Base-by-base conservation (phyloP, 164 flowering plant species). In the Vitis riparia region DNA sequence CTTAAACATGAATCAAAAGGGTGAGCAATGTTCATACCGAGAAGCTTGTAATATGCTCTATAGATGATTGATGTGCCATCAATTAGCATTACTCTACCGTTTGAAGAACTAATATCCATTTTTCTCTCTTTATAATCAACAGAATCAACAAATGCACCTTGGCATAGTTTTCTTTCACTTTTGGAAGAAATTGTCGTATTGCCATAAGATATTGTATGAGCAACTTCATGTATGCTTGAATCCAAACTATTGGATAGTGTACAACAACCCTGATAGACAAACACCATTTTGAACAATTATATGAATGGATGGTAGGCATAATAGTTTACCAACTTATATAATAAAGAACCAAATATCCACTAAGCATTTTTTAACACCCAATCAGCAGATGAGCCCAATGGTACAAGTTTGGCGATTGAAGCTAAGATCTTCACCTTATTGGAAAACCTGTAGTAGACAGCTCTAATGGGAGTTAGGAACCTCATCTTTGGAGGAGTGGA, bases 1-100 rank as follows among this genome's bases (percentile, higher is more conserved):
- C 2, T 23, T 29, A 62, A 56, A 14, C 48, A 15, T 51, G 19
- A 49, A n/a, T 30, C 15, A 59, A 62, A 7, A 9, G 53, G 29
- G 23, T 11, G 49, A 53, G 37, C 17, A 19, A 55, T n/a, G 13
- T 1, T n/a, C 76, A 57, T 85, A 93, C 98, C 92, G 72, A 94
- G 71, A 75, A 94, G 88, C 81, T 84, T 91, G 84, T 79, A 94
- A 77, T 94, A 94, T 32, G 98, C 92, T 78, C 97, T 84, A 69
- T 92, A 92, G 9, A 94, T 87, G 59, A 90, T 65, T 27, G 98
- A 78, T 63, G 96, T 94, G 27, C 98, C 98, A 86, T 94, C 98
- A 74, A 94, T 81, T 14, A 94, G 93, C 97, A 94, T 94, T 49
- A 94, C 87, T 80, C 94, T 85, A 49, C 90, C 91, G 75, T 80